Evolutionary conservation across 306 rosid species (phyloP).

Genomic region (Fagus crenata): DNA sequence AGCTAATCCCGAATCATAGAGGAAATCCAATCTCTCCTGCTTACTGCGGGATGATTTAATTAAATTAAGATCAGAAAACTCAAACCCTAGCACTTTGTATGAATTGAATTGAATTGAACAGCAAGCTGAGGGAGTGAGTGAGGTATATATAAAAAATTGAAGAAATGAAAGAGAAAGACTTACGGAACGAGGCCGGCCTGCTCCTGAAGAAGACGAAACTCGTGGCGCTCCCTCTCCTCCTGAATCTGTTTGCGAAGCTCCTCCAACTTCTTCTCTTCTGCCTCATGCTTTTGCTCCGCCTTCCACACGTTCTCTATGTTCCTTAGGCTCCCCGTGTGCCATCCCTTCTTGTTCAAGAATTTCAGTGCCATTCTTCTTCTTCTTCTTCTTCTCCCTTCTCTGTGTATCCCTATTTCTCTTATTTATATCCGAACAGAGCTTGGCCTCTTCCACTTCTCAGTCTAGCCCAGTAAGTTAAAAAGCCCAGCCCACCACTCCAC

Average conservation of each 20-base stretch:
- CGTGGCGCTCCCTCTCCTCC: conserved; percentile 78
- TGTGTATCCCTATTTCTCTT: too few species aligned
- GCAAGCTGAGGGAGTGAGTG: too few species aligned
- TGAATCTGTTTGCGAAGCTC: conserved; percentile 92
- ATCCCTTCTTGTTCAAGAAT: conserved; percentile 97
- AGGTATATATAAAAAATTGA: neutral
- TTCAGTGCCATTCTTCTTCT: conserved; percentile 64
- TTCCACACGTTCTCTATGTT: conserved; percentile 98
- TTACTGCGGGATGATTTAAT: conserved; percentile 33
- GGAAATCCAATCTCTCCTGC: conserved; percentile 88
- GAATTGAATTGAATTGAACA: too few species aligned
- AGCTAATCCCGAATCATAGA: conserved; percentile 85
- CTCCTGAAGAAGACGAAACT: conserved; percentile 92
- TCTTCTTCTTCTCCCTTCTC: neutral
- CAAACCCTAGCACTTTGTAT: conserved; percentile 22
- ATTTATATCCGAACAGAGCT: too few species aligned
- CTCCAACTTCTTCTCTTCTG: conserved; percentile 85
- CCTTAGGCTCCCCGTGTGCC: conserved; percentile 97
- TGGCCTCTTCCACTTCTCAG: too few species aligned
- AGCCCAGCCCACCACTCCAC: too few species aligned
- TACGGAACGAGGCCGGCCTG: conserved; percentile 97
- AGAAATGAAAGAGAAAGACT: neutral
- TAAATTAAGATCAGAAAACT: neutral
- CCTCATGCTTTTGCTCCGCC: conserved; percentile 91
- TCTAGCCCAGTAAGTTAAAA: too few species aligned